phyloP scores from a whole-genome alignment of 1,139 yeast species.

The Pichia sp. region DNA sequence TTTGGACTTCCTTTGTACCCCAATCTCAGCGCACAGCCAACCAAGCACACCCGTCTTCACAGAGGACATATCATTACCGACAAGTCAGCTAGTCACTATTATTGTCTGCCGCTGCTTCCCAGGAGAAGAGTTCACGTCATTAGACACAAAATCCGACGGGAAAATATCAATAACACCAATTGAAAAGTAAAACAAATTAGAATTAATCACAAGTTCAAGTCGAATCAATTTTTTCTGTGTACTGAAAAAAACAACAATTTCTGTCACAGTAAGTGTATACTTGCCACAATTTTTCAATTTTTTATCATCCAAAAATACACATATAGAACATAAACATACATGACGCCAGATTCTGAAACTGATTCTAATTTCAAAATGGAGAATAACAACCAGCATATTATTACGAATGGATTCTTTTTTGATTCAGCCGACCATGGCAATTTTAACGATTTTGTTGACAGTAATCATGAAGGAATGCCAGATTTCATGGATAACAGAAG shows the following conservation, averaged over 20 bases:
- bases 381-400: neutral
- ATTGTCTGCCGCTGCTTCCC: neutral
- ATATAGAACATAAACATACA: neutral
- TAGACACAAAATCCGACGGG: neutral
- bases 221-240: neutral
- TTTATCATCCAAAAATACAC: neutral
- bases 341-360: neutral
- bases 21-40: neutral
- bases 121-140: neutral
- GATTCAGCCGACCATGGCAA: conserved; percentile 1
- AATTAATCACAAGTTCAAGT: neutral
- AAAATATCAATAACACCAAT: neutral
- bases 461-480: neutral
- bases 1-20: neutral
- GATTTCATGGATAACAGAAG: neutral
- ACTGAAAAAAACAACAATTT: neutral
- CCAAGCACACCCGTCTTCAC: neutral
- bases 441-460: conserved; percentile 3
- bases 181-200: neutral
- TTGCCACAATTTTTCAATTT: neutral
- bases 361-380: conserved; percentile 3
- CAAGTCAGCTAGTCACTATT: neutral
- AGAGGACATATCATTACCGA: neutral
- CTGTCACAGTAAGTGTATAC: neutral
- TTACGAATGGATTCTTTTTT: conserved; percentile 2